Evolutionary conservation across 169 alveolate species (phyloP).

Genomic region (Cryptosporidium bovis): DNA sequence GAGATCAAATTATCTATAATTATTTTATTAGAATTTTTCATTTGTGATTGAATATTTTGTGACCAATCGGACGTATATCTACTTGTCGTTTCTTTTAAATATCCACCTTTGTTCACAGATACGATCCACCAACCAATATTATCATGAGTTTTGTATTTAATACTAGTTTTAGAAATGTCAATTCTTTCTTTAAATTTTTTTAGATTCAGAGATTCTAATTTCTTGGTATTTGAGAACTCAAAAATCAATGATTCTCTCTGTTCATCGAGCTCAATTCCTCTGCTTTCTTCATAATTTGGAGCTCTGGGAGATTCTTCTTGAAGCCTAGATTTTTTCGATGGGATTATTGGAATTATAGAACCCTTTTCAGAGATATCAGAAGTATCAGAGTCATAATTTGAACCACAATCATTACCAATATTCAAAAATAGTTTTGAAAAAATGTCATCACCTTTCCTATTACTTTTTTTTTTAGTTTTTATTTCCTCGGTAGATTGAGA

Average conservation of each 20-base stretch:
- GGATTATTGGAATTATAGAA: slow-evolving; percentile 8
- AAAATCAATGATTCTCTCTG: slow-evolving; percentile 51
- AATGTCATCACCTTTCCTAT: background rate
- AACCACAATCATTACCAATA: slow-evolving; percentile 7
- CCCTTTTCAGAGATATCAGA: background rate
- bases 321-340: slow-evolving; percentile 9
- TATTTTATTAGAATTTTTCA: slow-evolving; percentile 24
- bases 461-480: background rate
- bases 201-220: slow-evolving; percentile 28
- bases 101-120: slow-evolving; percentile 41
- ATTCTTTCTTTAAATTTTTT: slow-evolving; percentile 5
- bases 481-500: background rate
- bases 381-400: background rate
- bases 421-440: slow-evolving; percentile 43
- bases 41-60: slow-evolving; percentile 8
- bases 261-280: slow-evolving; percentile 40
- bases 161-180: slow-evolving; percentile 45
- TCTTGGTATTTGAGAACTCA: slow-evolving; percentile 44
- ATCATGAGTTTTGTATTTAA: slow-evolving; percentile 36
- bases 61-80: slow-evolving; percentile 51
- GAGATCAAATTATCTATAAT: slow-evolving; percentile 4
- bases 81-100: slow-evolving; percentile 43
- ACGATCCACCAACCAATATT: slow-evolving; percentile 71
- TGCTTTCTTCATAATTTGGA: slow-evolving; percentile 20
- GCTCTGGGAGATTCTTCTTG: background rate